phyloP scores from a whole-genome alignment of 768 basidiomycete species.

The Auriscalpium vulgare region DNA sequence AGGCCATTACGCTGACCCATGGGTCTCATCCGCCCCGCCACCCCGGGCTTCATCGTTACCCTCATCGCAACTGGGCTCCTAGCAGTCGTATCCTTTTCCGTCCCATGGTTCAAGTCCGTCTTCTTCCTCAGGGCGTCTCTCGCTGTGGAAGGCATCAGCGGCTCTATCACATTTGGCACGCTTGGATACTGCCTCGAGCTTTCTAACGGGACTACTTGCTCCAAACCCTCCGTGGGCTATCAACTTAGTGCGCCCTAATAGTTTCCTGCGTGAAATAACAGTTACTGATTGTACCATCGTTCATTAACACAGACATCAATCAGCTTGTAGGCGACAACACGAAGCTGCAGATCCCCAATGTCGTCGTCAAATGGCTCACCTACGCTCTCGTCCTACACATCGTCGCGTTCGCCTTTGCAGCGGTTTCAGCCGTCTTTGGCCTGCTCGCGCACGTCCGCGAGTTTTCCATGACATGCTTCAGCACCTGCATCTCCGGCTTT shows the following conservation, averaged over 20 bases:
- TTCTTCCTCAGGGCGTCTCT: conserved; percentile 81
- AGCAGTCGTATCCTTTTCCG: conserved; percentile 82
- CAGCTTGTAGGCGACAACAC: conserved; percentile 62
- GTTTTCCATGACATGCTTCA: conserved; percentile 79
- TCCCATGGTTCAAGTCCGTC: conserved; percentile 82
- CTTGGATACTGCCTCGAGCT: conserved; percentile 79
- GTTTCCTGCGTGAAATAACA: background rate
- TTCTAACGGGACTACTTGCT: conserved; percentile 55
- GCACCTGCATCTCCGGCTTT: conserved; percentile 73
- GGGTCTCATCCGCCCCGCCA: conserved; percentile 73
- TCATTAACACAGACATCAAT: conserved; percentile 58
- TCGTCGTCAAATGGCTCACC: conserved; percentile 91
- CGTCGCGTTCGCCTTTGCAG: conserved; percentile 72
- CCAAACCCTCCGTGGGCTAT: conserved; percentile 78
- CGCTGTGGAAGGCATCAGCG: conserved; percentile 35
- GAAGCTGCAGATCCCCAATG: conserved; percentile 65
- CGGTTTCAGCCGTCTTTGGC: conserved; percentile 68
- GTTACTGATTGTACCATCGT: background rate
- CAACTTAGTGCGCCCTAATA: conserved; percentile 56
- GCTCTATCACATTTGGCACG: conserved; percentile 77
- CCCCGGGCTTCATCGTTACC: conserved; percentile 82
- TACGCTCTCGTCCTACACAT: conserved; percentile 90
- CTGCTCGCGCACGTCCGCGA: conserved; percentile 83
- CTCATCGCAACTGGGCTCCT: conserved; percentile 72
- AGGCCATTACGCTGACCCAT: conserved; percentile 24